Evolutionary conservation across 169 alveolate species (phyloP).

Genomic region (Cryptosporidium ryanae): DNA sequence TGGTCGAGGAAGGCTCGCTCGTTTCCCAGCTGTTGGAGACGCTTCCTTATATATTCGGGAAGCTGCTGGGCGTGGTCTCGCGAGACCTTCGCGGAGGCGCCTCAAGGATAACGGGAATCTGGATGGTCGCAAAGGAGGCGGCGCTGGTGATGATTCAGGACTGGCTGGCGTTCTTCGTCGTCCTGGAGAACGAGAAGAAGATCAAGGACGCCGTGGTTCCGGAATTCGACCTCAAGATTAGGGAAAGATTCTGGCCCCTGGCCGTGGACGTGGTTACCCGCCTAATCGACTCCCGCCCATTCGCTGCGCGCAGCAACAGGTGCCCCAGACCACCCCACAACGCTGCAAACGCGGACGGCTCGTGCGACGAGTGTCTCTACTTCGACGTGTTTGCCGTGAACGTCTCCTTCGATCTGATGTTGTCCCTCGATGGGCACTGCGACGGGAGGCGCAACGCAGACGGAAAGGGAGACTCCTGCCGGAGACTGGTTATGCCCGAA

Average conservation of each 20-base stretch:
- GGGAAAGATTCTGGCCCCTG: slow-evolving; percentile 38
- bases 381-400: slow-evolving; percentile 41
- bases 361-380: not conserved
- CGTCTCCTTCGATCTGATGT: slow-evolving; percentile 10
- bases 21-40: slow-evolving; percentile 10
- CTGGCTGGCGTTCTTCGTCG: slow-evolving; percentile 31
- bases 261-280: not conserved
- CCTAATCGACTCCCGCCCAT: not conserved
- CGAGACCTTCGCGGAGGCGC: not conserved
- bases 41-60: slow-evolving; percentile 41
- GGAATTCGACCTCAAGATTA: not conserved
- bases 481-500: slow-evolving; percentile 8
- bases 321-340: no score
- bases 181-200: not conserved
- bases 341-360: not conserved
- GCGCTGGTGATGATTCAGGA: slow-evolving; percentile 33
- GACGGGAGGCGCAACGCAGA: not conserved
- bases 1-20: not conserved
- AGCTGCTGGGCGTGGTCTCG: not conserved
- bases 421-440: not conserved
- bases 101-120: not conserved
- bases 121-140: slow-evolving; percentile 68
- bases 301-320: not conserved
- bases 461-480: not conserved
- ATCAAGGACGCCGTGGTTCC: not conserved